These are phyloP conservation scores for Medicago ruthenica DNA, from an alignment of 306 rosid genomes.

Conservation along the genomic window DNA sequence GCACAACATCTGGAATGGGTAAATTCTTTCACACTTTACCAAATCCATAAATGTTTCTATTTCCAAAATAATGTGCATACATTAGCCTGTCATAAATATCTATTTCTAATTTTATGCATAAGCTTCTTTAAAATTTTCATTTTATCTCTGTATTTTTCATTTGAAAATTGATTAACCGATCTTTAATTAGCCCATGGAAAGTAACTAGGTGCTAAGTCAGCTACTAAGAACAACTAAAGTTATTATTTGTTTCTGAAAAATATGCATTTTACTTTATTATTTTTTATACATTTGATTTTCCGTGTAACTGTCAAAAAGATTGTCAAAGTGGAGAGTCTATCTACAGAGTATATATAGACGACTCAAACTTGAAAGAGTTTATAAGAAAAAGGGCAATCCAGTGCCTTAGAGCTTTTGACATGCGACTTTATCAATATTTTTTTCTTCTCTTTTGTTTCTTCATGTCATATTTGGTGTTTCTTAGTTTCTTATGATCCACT, in stretches of 20 bases:
- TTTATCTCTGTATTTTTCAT: constrained; percentile 21
- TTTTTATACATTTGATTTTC: not conserved
- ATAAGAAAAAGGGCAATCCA: not conserved
- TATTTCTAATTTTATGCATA: constrained; percentile 4
- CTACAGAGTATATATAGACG: not conserved
- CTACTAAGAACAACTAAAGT: not conserved
- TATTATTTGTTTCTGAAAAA: not conserved
- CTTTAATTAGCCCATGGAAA: constrained; percentile 11
- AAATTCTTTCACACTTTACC: constrained; percentile 36
- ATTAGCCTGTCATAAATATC: constrained; percentile 3
- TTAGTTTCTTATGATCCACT: not conserved
- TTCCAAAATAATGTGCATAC: constrained; percentile 7
- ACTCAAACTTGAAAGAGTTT: not conserved
- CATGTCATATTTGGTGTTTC: not conserved
- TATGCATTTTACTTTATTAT: not conserved
- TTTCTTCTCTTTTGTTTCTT: not conserved
- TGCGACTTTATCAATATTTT: no score
- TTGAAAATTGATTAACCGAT: constrained; percentile 25
- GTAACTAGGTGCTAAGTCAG: not conserved
- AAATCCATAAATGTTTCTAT: constrained; percentile 10
- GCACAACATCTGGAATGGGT: constrained; percentile 99
- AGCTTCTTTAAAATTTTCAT: constrained; percentile 10
- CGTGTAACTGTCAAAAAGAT: not conserved
- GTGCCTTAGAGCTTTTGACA: no score
- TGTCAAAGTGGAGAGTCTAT: not conserved